Evolutionary conservation across 1,284 basidiomycete species (phyloP).

Genomic region (Ustilago curta): DNA sequence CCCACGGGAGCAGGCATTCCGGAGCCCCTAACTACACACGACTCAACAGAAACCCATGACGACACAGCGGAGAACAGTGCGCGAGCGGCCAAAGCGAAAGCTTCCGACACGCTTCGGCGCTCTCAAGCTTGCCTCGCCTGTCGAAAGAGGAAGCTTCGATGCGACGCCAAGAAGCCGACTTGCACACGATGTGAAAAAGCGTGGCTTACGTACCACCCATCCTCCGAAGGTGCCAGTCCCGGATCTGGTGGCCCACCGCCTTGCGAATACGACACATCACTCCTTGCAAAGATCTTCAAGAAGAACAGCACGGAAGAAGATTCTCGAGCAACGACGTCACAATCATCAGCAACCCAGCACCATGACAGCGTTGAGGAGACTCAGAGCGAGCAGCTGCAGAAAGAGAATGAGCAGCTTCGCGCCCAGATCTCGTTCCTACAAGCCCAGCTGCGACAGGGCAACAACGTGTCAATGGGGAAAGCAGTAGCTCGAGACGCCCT

Average conservation of each 20-base stretch:
- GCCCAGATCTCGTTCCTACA: slow-evolving; percentile 20
- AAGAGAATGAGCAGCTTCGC: slow-evolving; percentile 30
- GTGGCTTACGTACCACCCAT: slow-evolving; percentile 30
- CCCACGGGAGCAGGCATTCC: not conserved
- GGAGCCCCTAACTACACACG: not conserved
- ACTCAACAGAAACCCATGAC: slow-evolving; percentile 8
- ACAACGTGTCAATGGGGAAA: not conserved
- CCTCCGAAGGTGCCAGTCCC: not conserved
- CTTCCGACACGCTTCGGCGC: slow-evolving; percentile 30
- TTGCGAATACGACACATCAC: slow-evolving; percentile 40
- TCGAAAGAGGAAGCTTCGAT: slow-evolving; percentile 41
- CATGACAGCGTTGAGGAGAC: not conserved
- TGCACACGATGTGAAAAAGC: slow-evolving; percentile 43
- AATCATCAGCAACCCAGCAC: not conserved
- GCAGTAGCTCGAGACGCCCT: not conserved
- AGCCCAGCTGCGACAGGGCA: slow-evolving; percentile 2
- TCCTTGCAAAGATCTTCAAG: slow-evolving; percentile 40
- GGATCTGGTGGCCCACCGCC: slow-evolving; percentile 13
- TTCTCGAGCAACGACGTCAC: slow-evolving; percentile 3
- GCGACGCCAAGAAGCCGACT: slow-evolving; percentile 41
- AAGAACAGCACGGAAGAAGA: slow-evolving; percentile 8
- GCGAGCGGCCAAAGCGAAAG: slow-evolving; percentile 12
- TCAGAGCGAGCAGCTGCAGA: slow-evolving; percentile 1
- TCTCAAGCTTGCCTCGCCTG: slow-evolving; percentile 44
- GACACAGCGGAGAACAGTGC: not conserved